Evolutionary conservation across 2,329 filamentous ascomycete species (phyloP).

Genomic region (Fusarium xyrophilum): DNA sequence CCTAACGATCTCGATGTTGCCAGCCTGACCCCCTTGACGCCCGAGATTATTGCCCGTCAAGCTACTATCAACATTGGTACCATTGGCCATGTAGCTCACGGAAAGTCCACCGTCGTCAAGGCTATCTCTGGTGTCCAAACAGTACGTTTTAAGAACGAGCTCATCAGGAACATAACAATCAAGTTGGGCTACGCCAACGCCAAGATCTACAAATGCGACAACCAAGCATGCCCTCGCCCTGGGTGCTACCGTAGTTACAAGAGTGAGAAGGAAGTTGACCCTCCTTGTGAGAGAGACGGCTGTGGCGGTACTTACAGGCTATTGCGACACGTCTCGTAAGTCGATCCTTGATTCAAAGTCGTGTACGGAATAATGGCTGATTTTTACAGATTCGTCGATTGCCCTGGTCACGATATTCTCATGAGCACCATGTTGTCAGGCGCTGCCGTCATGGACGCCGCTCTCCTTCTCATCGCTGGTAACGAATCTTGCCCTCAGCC

Average conservation of each 20-base stretch:
- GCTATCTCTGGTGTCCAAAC: constrained; percentile 99
- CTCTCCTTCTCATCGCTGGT: constrained; percentile 92
- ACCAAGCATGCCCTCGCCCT: constrained; percentile 85
- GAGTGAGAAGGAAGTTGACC: constrained; percentile 98
- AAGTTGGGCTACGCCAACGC: constrained; percentile 99
- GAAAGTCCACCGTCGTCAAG: constrained; percentile 98
- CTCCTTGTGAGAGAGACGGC: constrained; percentile 91
- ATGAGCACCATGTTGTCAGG: constrained; percentile 99
- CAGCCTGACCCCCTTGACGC: constrained; percentile 81
- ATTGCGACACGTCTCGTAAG: constrained; percentile 90
- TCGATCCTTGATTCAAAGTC: constrained; percentile 37
- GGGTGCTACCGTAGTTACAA: constrained; percentile 97
- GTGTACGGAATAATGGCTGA: constrained; percentile 26
- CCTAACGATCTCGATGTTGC: constrained; percentile 86
- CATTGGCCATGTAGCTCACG: constrained; percentile 98
- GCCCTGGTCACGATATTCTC: constrained; percentile 99
- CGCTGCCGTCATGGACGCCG: constrained; percentile 99
- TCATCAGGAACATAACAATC: constrained; percentile 99
- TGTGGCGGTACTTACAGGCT: constrained; percentile 88
- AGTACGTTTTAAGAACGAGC: constrained; percentile 99
- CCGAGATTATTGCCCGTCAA: constrained; percentile 96
- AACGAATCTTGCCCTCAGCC: constrained; percentile 99
- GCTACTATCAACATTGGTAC: constrained; percentile 99
- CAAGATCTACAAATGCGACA: constrained; percentile 99
- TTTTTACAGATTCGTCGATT: constrained; percentile 83